Conservation (phyloP, 2,329 filamentous ascomycete species). For the Fusarium nygamai region DNA sequence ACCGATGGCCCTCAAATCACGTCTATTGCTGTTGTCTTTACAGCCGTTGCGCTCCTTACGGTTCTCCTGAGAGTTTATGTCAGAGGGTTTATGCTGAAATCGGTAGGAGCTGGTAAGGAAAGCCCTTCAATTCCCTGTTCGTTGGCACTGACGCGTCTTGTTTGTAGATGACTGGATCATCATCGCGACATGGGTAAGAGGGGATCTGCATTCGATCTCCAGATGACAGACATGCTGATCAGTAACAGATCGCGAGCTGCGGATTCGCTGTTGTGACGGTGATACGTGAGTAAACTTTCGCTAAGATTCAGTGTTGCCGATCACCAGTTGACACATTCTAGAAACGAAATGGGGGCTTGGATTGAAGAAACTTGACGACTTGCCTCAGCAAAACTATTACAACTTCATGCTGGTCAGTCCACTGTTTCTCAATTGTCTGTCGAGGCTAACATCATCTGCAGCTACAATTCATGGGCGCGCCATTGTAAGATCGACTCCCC, state of each 20-base stretch:
- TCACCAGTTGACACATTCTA: constrained; percentile 23
- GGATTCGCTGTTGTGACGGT: constrained; percentile 50
- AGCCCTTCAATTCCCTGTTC: not conserved
- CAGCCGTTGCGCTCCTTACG: constrained; percentile 2
- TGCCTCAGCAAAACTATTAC: constrained; percentile 51
- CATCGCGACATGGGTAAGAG: constrained; percentile 28
- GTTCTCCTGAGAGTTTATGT: constrained; percentile 22
- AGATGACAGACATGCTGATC: constrained; percentile 1
- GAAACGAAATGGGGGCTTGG: constrained; percentile 58
- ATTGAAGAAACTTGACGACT: constrained; percentile 47
- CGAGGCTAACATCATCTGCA: not conserved
- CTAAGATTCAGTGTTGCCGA: not conserved
- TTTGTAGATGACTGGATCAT: constrained; percentile 33
- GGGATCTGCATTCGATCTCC: not conserved
- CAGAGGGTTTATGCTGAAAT: constrained; percentile 21
- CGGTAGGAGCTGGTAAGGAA: constrained; percentile 24
- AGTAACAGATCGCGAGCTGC: constrained; percentile 43
- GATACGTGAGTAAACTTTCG: constrained; percentile 45
- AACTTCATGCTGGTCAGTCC: constrained; percentile 41
- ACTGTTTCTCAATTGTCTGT: accelerated
- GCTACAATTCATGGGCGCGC: constrained; percentile 54
- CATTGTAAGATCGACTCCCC: constrained; percentile 48
- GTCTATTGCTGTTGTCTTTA: constrained; percentile 11
- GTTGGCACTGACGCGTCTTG: not conserved
- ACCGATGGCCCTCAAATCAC: constrained; percentile 27